Base-by-base conservation (phyloP, 306 rosid genomes). In the Malus asiatica region DNA sequence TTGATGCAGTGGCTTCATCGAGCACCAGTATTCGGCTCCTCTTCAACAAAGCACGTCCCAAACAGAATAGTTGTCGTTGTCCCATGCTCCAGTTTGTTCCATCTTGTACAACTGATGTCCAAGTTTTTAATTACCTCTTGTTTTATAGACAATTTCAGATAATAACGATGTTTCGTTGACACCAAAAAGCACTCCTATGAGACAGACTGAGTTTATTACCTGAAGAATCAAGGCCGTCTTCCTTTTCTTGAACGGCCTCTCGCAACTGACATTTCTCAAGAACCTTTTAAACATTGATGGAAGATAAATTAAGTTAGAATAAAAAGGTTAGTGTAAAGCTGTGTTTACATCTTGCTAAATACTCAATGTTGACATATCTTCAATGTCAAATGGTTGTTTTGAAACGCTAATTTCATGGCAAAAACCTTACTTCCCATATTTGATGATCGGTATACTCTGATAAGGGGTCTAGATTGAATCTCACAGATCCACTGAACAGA, bases 81-180 rank as follows among this genome's bases (percentile, higher is more conserved):
- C 85, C 82, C 82, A 82, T 78, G 82, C 85, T 82, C 85, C 85
- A 82, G 53, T 82, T 82, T 69, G 77, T 73, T 63, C 85, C 85
- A 35, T 82, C 82, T 65, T 82, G 69, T 4, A 68, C 71, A 16
- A 78, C 85, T 82, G 73, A 40, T 40, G 18, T 59, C 14, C 68
- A 46, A 12, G 11, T 38, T 72, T 22, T 72, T 5, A 58, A 35
- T 32, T 53, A 46, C 18, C 15, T 46, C 19, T 46, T 46, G 52
- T 13, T 46, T 46, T 46, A 14, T 46, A 46, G 45, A 40, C 52
- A 46, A 15, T 46, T 46, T 46, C 52, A 4, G 52, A 46, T 46
- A 45, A 45, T 1, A 45, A 45, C 4, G 10, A 15, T 32, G 44
- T 48, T 70, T 23, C 4, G 15, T 8, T 23, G 35, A 29, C 74